phyloP scores from a whole-genome alignment of 495 filamentous ascomycete species.

The Neurospora sp. region DNA sequence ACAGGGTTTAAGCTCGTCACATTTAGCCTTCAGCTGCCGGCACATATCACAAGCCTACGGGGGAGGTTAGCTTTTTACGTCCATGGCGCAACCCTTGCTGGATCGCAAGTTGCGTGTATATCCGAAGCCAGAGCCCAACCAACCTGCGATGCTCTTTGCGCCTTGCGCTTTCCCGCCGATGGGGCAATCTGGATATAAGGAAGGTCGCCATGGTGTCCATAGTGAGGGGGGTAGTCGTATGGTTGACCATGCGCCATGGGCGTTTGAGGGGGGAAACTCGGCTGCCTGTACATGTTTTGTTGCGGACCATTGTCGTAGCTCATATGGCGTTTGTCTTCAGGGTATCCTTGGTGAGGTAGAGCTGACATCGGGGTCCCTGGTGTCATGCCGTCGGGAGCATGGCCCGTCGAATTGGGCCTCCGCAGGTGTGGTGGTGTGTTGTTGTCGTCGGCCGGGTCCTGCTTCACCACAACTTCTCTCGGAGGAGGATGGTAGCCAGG shows the following conservation, averaged over 20 bases:
- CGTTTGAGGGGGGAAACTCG: slow-evolving; percentile 35
- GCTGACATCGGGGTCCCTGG: slow-evolving; percentile 26
- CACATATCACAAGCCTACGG: slow-evolving; percentile 59
- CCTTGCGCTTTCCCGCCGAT: slow-evolving; percentile 37
- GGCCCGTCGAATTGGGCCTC: slow-evolving; percentile 34
- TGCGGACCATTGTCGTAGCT: slow-evolving; percentile 33
- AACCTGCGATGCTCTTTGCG: slow-evolving; percentile 43
- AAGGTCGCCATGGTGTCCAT: slow-evolving; percentile 17
- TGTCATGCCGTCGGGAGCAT: slow-evolving; percentile 25
- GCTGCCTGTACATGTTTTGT: slow-evolving; percentile 30
- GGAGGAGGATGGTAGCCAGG: slow-evolving; percentile 35
- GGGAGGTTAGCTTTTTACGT: slow-evolving; percentile 15
- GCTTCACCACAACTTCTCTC: slow-evolving; percentile 39
- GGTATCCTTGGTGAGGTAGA: slow-evolving; percentile 23
- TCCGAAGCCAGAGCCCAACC: slow-evolving; percentile 3
- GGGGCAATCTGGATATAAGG: slow-evolving; percentile 27
- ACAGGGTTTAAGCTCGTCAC: slow-evolving; percentile 55
- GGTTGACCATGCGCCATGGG: slow-evolving; percentile 32
- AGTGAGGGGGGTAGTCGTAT: slow-evolving; percentile 33
- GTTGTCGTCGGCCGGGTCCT: slow-evolving; percentile 35
- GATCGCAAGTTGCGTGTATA: neutral
- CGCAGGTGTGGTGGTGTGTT: slow-evolving; percentile 35
- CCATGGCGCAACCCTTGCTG: neutral
- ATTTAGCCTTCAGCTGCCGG: slow-evolving; percentile 60
- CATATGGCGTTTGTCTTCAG: slow-evolving; percentile 36